Evolutionary conservation across 2,329 filamentous ascomycete genomes (phyloP), one percentile per base, ranked within the genome.

Genomic region (Apiospora hydei): DNA sequence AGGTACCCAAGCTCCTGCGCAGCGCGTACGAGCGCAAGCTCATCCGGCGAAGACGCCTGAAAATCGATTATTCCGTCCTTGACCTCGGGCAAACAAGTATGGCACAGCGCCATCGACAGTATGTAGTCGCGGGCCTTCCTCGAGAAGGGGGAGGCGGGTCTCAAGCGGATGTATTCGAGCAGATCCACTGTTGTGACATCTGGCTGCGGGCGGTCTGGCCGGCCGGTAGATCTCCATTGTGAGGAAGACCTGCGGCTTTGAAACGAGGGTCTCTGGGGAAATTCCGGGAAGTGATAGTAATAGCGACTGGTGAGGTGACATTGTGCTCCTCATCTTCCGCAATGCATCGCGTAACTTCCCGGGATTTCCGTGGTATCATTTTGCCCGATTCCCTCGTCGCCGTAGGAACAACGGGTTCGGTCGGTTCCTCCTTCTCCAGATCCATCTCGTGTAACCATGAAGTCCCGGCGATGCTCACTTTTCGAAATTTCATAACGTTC

Each of bases 401-500:
- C 2, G 26, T 51, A 57, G 14, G 69, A 3, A 26, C 69, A 43
- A 47, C 71, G 43, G 38, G 57, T 16, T 24, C 43, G 43, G 64
- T 34, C 5, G 67, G 41, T 26, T 75, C 69, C 44, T 76, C 73
- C 21, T 74, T 41, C 21, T 75, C 71, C 3, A 95, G 82, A 78
- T 97, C 94, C 73, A 88, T 86, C 78, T 96, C 92, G 76, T 98
- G 95, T 44, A 96, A 85, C 94, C 95, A 98, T 1, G 95, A 92
- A 0, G 93, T 95, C 8, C 95, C 95, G 3, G 94, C 95, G 44
- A 98, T 91, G 77, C 93, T 97, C 82, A 98, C 88, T 80, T 97
- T 98, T 61, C 95, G 92, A 80, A 98, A 98, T 74, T 94, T 94
- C 96, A 98, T 98, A 14, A 94, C 88, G 76, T 98, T 98, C 77